Percentiles rank a stretch among this genome's conserved stretches.
phyloP scores from a whole-genome alignment of 345 rosid species.

The Erucastrum elatum region DNA sequence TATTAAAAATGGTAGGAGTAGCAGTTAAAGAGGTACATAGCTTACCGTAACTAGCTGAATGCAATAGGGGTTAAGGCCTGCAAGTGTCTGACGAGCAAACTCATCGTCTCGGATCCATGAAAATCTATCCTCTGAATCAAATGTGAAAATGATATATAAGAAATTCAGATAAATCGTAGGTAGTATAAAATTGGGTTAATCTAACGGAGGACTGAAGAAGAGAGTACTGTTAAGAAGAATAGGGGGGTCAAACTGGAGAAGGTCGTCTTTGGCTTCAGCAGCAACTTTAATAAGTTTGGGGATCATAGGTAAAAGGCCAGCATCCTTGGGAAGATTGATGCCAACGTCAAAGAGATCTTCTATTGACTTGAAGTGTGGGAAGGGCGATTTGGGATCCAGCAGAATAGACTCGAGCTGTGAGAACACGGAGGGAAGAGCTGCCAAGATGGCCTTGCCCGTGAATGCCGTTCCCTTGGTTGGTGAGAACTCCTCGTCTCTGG shows the following conservation, averaged over 20 bases:
- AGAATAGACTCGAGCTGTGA: constrained; percentile 53
- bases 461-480: constrained; percentile 50
- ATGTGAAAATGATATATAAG: neutral
- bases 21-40: neutral
- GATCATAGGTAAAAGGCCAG: constrained; percentile 45
- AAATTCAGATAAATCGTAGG: neutral
- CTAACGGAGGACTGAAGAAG: neutral
- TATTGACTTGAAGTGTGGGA: constrained; percentile 66
- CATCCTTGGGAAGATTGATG: constrained; percentile 39
- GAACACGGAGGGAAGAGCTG: constrained; percentile 57
- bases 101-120: constrained; percentile 84
- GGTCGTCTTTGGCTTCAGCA: constrained; percentile 39
- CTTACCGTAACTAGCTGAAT: constrained; percentile 62
- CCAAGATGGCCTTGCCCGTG: constrained; percentile 59
- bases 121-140: constrained; percentile 59
- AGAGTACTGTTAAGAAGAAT: constrained; percentile 44
- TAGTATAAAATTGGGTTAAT: neutral
- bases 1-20: too few relatives aligned
- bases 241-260: constrained; percentile 62
- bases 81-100: constrained; percentile 71
- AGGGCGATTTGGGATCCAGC: constrained; percentile 46
- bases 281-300: constrained; percentile 61
- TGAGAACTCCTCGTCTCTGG: constrained; percentile 76
- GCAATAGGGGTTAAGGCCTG: constrained; percentile 70
- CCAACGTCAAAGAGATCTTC: constrained; percentile 68